A percentile compares a stretch with the other conserved stretches of the same genome.
Evolutionary conservation across 805 yeast genomes (phyloP).

Genomic region (Maudiozyma serrabonitensis): DNA sequence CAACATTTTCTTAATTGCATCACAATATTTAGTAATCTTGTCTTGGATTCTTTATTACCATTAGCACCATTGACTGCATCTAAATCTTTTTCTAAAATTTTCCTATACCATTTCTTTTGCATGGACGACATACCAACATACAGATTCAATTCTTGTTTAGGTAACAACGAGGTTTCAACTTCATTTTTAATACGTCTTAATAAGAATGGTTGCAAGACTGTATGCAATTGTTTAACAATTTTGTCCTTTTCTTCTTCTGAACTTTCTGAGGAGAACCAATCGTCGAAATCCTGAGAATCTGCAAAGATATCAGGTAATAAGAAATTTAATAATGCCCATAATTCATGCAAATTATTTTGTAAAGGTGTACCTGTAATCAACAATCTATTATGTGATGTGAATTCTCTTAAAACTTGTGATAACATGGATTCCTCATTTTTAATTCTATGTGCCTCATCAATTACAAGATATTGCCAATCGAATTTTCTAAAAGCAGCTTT

Average conservation of each 20-base stretch:
- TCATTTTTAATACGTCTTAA: constrained; percentile 70
- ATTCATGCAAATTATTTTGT: constrained; percentile 69
- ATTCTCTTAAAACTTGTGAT: constrained; percentile 65
- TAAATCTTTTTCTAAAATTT: constrained; percentile 65
- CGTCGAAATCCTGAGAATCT: constrained; percentile 63
- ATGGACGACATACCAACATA: constrained; percentile 69
- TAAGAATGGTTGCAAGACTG: constrained; percentile 65
- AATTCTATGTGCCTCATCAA: constrained; percentile 75
- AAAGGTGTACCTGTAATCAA: constrained; percentile 77
- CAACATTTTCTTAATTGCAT: constrained; percentile 83
- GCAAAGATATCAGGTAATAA: constrained; percentile 71
- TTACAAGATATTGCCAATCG: constrained; percentile 66
- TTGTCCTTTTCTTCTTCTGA: constrained; percentile 37
- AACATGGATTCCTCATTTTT: constrained; percentile 66
- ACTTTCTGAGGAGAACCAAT: constrained; percentile 50
- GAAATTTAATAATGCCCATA: constrained; percentile 74
- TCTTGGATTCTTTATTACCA: constrained; percentile 66
- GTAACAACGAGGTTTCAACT: constrained; percentile 69
- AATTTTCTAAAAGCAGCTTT: constrained; percentile 57
- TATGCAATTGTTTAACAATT: constrained; percentile 60
- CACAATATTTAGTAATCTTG: constrained; percentile 66
- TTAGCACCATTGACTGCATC: constrained; percentile 80
- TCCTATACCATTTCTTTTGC: constrained; percentile 73
- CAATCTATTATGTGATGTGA: constrained; percentile 59
- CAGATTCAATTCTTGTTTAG: constrained; percentile 64